Evolutionary conservation across 306 rosid species (phyloP).

Genomic region (Inga oerstediana): DNA sequence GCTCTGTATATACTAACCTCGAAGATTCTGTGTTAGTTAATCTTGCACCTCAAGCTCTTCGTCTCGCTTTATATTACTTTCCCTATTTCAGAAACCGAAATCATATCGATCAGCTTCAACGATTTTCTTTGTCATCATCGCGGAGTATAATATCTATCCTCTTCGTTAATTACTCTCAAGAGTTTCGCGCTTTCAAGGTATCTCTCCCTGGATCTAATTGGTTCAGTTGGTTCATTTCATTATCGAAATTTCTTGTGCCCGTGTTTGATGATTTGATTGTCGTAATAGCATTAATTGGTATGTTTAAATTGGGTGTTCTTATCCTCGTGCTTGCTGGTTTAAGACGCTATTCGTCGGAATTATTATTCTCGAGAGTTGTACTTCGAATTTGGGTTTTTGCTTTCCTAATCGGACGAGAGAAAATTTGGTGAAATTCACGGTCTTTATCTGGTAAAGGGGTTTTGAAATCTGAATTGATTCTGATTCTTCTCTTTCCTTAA

Average conservation of each 20-base stretch:
- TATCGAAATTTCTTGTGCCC: slow-evolving; percentile 5
- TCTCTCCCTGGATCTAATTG: slow-evolving; percentile 37
- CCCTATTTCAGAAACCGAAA: neutral
- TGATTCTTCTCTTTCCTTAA: slow-evolving; percentile 27
- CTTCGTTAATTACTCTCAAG: slow-evolving; percentile 26
- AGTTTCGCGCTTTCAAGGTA: slow-evolving; percentile 31
- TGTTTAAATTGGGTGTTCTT: slow-evolving; percentile 25
- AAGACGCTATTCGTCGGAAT: neutral
- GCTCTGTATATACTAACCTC: slow-evolving; percentile 31
- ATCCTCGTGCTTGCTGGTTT: slow-evolving; percentile 4
- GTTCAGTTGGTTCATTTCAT: slow-evolving; percentile 30
- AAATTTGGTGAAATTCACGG: slow-evolving; percentile 18
- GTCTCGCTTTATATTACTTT: neutral
- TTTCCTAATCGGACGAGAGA: slow-evolving; percentile 7
- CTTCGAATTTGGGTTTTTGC: neutral
- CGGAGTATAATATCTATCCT: neutral
- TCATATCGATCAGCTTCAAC: slow-evolving; percentile 23
- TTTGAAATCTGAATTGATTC: slow-evolving; percentile 31
- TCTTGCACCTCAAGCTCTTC: slow-evolving; percentile 31
- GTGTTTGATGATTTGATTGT: neutral
- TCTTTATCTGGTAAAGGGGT: neutral
- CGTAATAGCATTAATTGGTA: slow-evolving; percentile 6
- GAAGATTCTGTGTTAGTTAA: slow-evolving; percentile 36
- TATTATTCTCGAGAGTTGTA: neutral
- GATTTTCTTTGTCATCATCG: slow-evolving; percentile 16